Conservation (phyloP, 805 yeast genomes). For the Candida boidinii region DNA sequence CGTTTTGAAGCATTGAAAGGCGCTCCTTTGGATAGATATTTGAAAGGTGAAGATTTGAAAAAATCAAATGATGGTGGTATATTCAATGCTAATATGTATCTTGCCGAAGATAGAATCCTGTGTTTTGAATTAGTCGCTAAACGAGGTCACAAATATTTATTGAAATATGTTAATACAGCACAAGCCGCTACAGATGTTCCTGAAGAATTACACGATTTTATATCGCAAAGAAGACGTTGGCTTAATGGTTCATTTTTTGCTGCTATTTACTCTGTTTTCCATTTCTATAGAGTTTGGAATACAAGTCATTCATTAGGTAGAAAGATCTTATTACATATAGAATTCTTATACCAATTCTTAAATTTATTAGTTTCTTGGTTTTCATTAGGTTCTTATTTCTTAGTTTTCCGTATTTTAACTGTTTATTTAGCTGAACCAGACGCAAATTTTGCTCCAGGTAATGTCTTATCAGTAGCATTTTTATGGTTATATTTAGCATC, state of each 20-base stretch:
- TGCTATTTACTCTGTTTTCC: constrained; percentile 76
- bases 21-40: constrained; percentile 78
- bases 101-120: constrained; percentile 92
- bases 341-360: constrained; percentile 70
- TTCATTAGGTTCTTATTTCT: constrained; percentile 79
- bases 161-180: constrained; percentile 81
- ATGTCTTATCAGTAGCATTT: constrained; percentile 66
- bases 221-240: constrained; percentile 94
- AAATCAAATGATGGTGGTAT: constrained; percentile 61
- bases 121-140: constrained; percentile 96
- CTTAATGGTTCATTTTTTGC: constrained; percentile 95
- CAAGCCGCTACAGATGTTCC: constrained; percentile 96
- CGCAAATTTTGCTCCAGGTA: constrained; percentile 64
- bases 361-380: constrained; percentile 85
- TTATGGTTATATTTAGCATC: constrained; percentile 82
- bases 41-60: constrained; percentile 83
- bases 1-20: constrained; percentile 79
- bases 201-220: constrained; percentile 74
- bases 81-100: constrained; percentile 91
- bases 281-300: constrained; percentile 67
- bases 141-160: constrained; percentile 58
- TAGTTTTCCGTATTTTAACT: constrained; percentile 84
- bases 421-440: constrained; percentile 60
- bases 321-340: constrained; percentile 65
- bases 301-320: constrained; percentile 66